Conservation (phyloP, 2,329 filamentous ascomycete species). For the Diplodia sapinea region DNA sequence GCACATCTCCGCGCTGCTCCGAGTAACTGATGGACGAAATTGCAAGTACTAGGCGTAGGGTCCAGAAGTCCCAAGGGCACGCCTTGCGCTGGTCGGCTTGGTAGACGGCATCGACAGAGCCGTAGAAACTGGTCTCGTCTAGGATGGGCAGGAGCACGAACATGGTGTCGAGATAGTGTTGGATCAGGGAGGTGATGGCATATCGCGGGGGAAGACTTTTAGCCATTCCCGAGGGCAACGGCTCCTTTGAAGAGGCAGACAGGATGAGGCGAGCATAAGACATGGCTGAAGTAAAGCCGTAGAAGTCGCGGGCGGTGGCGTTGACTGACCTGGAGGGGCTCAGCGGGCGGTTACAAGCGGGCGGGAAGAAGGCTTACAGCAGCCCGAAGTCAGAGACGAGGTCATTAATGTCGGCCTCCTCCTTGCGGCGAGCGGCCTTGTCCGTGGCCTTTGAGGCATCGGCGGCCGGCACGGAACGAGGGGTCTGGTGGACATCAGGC, state of each 20-base stretch:
- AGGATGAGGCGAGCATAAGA: conserved; percentile 89
- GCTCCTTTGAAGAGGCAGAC: conserved; percentile 78
- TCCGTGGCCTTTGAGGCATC: conserved; percentile 40
- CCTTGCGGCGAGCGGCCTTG: conserved; percentile 60
- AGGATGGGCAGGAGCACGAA: conserved; percentile 83
- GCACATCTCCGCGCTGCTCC: conserved; percentile 66
- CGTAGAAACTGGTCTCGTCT: conserved; percentile 76
- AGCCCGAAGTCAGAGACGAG: conserved; percentile 94
- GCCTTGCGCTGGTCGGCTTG: conserved; percentile 69
- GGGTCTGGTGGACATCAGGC: conserved; percentile 56
- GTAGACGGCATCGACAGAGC: conserved; percentile 81
- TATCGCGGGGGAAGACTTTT: conserved; percentile 74
- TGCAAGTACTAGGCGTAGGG: conserved; percentile 86
- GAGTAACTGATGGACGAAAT: conserved; percentile 79
- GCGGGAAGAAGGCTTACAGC: conserved; percentile 62
- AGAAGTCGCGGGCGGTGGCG: conserved; percentile 91
- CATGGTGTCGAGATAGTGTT: conserved; percentile 84
- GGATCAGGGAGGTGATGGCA: conserved; percentile 70
- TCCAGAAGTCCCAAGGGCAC: conserved; percentile 76
- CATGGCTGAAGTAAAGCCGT: conserved; percentile 85
- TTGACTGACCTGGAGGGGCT: conserved; percentile 74
- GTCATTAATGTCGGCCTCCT: conserved; percentile 87
- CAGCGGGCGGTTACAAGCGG: conserved; percentile 30
- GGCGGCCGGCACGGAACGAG: conserved; percentile 54
- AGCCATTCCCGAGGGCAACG: conserved; percentile 65